Percentiles rank a stretch among this genome's conserved stretches.
phyloP scores from a whole-genome alignment of 768 basidiomycete genomes.

The Chalciporus chontae region DNA sequence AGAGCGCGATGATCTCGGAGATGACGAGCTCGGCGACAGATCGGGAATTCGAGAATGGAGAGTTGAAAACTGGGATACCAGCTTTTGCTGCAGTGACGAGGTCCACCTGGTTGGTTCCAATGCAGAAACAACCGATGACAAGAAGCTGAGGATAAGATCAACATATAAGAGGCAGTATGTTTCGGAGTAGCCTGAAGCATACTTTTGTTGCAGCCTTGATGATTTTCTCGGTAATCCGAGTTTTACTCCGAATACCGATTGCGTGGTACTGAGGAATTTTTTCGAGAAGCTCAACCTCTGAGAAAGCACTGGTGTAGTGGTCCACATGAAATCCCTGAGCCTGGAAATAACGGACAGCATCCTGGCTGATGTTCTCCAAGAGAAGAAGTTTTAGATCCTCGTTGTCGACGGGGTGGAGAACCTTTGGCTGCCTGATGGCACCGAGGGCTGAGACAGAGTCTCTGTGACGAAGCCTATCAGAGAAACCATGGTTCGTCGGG shows the following conservation, averaged over 20 bases:
- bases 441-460: conserved; percentile 33
- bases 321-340: conserved; percentile 90
- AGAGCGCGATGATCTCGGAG: conserved; percentile 88
- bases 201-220: conserved; percentile 87
- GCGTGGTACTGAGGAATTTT: conserved; percentile 85
- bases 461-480: conserved; percentile 43
- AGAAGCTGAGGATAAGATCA: conserved; percentile 58
- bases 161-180: background rate
- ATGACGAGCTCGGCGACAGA: conserved; percentile 98
- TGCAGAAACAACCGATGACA: conserved; percentile 98
- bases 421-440: conserved; percentile 53
- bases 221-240: conserved; percentile 89
- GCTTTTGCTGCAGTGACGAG: conserved; percentile 75
- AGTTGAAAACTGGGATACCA: conserved; percentile 98
- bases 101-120: conserved; percentile 98
- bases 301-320: conserved; percentile 78
- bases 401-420: conserved; percentile 80
- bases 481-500: conserved; percentile 41
- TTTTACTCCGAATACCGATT: conserved; percentile 96
- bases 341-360: conserved; percentile 78
- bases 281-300: conserved; percentile 89
- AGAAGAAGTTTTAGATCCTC: conserved; percentile 78
- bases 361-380: conserved; percentile 92
- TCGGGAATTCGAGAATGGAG: conserved; percentile 97
- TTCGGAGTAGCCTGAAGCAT: conserved; percentile 18